Percentiles rank a stretch among this genome's conserved stretches.
phyloP scores from a whole-genome alignment of 2,329 filamentous ascomycete genomes.

The Talaromyces amestolkiae region DNA sequence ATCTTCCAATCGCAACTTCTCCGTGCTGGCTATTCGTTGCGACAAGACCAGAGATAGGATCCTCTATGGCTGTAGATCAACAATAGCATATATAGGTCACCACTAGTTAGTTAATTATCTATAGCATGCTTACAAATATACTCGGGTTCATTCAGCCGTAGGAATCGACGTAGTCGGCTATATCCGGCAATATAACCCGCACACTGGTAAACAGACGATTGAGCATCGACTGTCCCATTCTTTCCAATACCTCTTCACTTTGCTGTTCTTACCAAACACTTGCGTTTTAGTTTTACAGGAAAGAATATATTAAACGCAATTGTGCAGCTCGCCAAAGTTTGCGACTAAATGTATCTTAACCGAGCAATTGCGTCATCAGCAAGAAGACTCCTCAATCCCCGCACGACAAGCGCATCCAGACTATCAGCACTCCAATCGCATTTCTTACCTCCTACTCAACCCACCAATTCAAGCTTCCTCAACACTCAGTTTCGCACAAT shows the following conservation, averaged over 20 bases:
- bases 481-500: slow-evolving; percentile 25
- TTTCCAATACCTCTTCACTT: neutral
- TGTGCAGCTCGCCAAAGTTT: neutral
- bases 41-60: no score
- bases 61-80: neutral
- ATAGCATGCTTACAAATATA: neutral
- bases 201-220: neutral
- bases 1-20: neutral
- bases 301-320: neutral
- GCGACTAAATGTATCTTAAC: slow-evolving; percentile 14
- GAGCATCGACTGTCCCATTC: neutral
- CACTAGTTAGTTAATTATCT: neutral
- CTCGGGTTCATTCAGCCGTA: neutral
- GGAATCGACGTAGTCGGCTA: neutral
- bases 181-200: neutral
- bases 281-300: no score
- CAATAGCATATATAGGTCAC: neutral
- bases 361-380: slow-evolving; percentile 12
- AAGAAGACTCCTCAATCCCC: slow-evolving; percentile 4
- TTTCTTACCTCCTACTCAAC: neutral
- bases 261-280: neutral
- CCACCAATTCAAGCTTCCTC: neutral
- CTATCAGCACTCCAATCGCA: slow-evolving; percentile 15
- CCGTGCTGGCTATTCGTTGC: neutral
- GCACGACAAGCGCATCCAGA: neutral